phyloP scores from a whole-genome alignment of 345 rosid genomes.

The Dimocarpus longan region DNA sequence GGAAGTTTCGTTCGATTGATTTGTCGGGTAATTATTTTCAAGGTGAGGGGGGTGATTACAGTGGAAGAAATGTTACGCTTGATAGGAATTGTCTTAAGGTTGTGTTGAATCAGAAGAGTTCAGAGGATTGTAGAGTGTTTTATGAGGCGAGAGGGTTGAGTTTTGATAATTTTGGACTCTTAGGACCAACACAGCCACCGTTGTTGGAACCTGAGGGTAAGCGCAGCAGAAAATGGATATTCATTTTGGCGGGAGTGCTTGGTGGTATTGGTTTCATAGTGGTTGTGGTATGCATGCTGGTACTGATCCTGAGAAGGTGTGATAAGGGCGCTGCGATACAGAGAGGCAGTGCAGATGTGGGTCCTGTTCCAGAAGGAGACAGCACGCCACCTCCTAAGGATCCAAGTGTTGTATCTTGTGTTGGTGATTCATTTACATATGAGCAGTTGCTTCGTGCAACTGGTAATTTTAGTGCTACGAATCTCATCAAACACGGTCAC shows the following conservation, averaged over 20 bases:
- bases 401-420: conserved; percentile 43
- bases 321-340: conserved; percentile 33
- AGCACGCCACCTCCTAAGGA: conserved; percentile 42
- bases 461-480: conserved; percentile 53
- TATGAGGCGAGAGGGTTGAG: conserved; percentile 46
- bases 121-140: conserved; percentile 49
- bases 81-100: conserved; percentile 56
- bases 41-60: conserved; percentile 53
- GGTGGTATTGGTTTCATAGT: conserved; percentile 53
- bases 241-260: conserved; percentile 48
- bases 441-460: conserved; percentile 67
- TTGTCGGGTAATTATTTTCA: conserved; percentile 78
- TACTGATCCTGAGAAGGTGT: conserved; percentile 38
- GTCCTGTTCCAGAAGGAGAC: conserved; percentile 63
- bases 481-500: conserved; percentile 79
- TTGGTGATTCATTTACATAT: conserved; percentile 65
- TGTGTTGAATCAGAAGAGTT: conserved; percentile 50
- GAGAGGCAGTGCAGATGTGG: conserved; percentile 50
- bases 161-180: conserved; percentile 49
- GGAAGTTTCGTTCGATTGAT: conserved; percentile 51
- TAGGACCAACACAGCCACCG: conserved; percentile 34
- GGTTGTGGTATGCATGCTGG: conserved; percentile 40
- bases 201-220: conserved; percentile 22
- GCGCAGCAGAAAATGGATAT: conserved; percentile 42
- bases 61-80: conserved; percentile 42